Percentiles rank a stretch among this genome's conserved stretches.
These are phyloP conservation scores for Russula griseocarnosa DNA, from an alignment of 768 basidiomycete genomes.

Conservation along the genomic window DNA sequence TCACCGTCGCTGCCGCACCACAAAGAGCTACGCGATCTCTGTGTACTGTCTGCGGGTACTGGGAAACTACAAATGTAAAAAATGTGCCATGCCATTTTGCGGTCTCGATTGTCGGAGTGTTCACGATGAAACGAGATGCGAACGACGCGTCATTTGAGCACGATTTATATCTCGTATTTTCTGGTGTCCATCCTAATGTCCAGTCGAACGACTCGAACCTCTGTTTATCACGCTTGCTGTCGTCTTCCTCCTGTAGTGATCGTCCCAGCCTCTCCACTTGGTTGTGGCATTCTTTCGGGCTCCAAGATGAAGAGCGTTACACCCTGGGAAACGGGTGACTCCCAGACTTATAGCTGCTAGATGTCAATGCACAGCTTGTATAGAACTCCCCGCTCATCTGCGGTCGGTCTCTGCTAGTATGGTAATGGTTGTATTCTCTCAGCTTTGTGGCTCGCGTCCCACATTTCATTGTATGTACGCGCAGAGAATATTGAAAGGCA, in stretches of 20 bases:
- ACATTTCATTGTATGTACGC: not conserved
- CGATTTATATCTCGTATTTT: not conserved
- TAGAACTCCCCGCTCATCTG: not conserved
- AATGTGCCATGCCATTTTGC: conserved; percentile 75
- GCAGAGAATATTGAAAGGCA: not conserved
- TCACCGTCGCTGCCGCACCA: conserved; percentile 61
- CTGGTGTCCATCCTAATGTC: not conserved
- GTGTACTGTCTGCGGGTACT: conserved; percentile 86
- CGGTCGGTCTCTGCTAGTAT: not conserved
- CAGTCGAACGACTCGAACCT: not conserved
- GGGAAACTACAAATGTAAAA: conserved; percentile 72
- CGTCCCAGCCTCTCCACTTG: not conserved
- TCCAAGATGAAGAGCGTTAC: too few relatives aligned
- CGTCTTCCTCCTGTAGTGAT: not conserved
- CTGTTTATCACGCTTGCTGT: not conserved
- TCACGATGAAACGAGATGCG: conserved; percentile 79
- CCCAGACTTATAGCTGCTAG: not conserved
- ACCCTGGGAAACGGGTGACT: not conserved
- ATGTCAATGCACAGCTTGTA: not conserved
- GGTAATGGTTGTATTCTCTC: not conserved
- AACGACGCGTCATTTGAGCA: conserved; percentile 56
- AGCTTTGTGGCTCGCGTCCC: not conserved
- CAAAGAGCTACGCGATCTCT: conserved; percentile 60
- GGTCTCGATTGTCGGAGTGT: conserved; percentile 66
- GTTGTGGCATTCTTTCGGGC: not conserved